Conservation (phyloP, 2,329 filamentous ascomycete species). For the Cordyceps tenuipes region DNA sequence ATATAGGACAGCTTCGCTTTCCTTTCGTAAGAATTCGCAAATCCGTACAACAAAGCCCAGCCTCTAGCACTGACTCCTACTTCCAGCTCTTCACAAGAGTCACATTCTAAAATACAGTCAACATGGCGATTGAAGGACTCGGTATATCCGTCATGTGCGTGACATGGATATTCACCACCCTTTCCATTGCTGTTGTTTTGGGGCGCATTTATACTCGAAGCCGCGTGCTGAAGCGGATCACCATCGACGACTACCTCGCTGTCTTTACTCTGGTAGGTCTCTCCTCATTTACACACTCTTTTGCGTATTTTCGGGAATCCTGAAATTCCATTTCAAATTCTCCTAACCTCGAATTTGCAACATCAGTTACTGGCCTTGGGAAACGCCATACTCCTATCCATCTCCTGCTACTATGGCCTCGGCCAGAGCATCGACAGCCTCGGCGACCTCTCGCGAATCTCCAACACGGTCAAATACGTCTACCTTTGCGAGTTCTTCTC, state of each 20-base stretch:
- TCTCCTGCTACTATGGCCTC: not conserved
- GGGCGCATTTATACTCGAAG: not conserved
- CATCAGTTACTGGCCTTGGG: not conserved
- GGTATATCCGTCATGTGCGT: not conserved
- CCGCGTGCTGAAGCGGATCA: not conserved
- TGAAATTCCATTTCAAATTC: not conserved
- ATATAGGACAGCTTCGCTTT: not conserved
- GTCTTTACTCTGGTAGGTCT: not conserved
- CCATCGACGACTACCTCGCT: not conserved
- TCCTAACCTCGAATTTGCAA: not conserved
- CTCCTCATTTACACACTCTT: not conserved
- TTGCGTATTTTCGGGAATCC: too few relatives aligned
- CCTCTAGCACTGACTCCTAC: not conserved
- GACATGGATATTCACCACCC: not conserved
- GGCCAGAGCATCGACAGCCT: not conserved
- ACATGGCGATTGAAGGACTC: not conserved
- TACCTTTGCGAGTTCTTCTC: slow-evolving; percentile 5
- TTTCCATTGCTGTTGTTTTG: not conserved
- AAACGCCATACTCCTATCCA: not conserved
- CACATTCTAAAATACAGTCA: not conserved
- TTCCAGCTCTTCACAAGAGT: not conserved
- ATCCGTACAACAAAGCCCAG: not conserved
- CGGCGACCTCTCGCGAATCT: not conserved
- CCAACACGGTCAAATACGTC: slow-evolving; percentile 2
- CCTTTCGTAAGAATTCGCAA: not conserved